Evolutionary conservation across 345 rosid species (phyloP).

Genomic region (Durio zibethinus): DNA sequence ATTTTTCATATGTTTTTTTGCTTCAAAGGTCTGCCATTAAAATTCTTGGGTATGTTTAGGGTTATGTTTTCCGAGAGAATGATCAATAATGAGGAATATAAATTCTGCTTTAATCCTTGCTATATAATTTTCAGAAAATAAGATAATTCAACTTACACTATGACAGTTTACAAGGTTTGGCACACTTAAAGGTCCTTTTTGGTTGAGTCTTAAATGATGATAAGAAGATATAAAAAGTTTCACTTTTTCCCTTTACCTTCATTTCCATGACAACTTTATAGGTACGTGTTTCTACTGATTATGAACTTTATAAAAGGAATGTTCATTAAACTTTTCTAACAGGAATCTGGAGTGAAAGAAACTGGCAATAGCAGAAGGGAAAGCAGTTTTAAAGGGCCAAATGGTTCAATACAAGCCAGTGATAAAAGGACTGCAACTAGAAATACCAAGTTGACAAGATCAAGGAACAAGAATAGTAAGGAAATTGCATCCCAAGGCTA

Average conservation of each 20-base stretch:
- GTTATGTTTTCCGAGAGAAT: not conserved
- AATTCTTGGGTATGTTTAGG: not conserved
- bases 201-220: not conserved
- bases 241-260: not conserved
- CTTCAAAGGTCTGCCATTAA: not conserved
- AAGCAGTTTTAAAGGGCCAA: not conserved
- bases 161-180: not conserved
- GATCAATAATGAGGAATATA: not conserved
- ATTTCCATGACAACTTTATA: not conserved
- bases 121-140: not conserved
- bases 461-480: not conserved
- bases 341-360: slow-evolving; percentile 4
- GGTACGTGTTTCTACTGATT: not conserved
- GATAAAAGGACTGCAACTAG: not conserved
- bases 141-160: not conserved
- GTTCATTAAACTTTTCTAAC: not conserved
- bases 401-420: not conserved
- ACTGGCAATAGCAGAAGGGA: not conserved
- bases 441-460: slow-evolving; percentile 5
- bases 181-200: not conserved
- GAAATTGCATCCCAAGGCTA: not conserved
- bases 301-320: not conserved
- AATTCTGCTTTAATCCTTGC: not conserved
- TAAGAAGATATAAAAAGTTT: not conserved
- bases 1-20: not conserved